Base-by-base conservation (phyloP, 768 basidiomycete species). In the Rubroboletus pulcherrimus region DNA sequence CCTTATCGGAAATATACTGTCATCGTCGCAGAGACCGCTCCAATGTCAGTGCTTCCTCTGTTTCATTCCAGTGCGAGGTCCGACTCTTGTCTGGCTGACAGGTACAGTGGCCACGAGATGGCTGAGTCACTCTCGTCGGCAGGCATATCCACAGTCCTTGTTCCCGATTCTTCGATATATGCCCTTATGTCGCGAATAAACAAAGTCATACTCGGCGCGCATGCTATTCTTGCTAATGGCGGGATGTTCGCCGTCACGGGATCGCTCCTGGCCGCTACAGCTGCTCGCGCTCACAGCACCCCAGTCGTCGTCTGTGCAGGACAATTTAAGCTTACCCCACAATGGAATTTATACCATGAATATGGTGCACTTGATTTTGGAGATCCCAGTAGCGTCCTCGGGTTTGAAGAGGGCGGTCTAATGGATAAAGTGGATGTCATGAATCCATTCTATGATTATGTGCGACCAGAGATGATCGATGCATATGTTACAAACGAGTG, bases 401-500 rank as follows among this genome's bases (percentile, higher is more conserved):
- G 83, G 33, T 91, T 89, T 59, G 84, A 91, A 58, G 89, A 91
- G 61, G 89, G 87, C 1, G 79, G 82, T 61, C 74, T 92, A 7
- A 84, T 90, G 40, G 89, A 94, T 59, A 90, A 89, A 62, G 92
- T 95, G 14, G 93, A 97, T 62, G 93, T 96, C 9, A 76, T 95
- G 43, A 96, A 95, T 68, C 94, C 95, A n/a, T 93, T 91, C 69
- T 98, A 90, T 68, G 97, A 99, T 73, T 95, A 96, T 72, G 89
- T 99, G 39, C 81, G 85, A 50, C 94, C 94, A 21, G 94, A 98
- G 67, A 74, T 98, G 60, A 84, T 99, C 53, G 89, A 93, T 66
- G 89, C 92, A 12, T 96, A 91, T 71, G 91, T 99, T 64, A 98
- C 94, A 12, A 98, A 99, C 62, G 91, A 98, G 96, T 98, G 71